These are phyloP conservation scores for Calonectria pseudoturangicola DNA, from an alignment of 2,329 filamentous ascomycete species.

Conservation along the genomic window DNA sequence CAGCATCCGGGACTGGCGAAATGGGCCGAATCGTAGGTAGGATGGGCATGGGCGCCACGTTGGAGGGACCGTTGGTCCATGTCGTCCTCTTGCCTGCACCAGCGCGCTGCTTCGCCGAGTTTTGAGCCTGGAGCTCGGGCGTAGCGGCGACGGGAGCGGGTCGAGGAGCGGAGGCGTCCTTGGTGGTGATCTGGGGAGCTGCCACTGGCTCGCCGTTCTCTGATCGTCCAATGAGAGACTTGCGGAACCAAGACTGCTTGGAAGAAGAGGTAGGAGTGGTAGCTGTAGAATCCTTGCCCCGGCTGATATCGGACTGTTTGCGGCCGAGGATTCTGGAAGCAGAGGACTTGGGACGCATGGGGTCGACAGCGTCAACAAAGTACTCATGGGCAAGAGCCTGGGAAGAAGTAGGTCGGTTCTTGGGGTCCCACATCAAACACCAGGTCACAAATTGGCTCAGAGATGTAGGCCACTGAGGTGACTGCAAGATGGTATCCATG, in stretches of 20 bases:
- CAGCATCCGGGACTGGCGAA: slow-evolving; percentile 95
- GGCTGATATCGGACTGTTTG: slow-evolving; percentile 90
- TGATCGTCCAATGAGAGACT: slow-evolving; percentile 90
- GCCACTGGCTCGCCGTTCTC: slow-evolving; percentile 79
- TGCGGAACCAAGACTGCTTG: slow-evolving; percentile 97
- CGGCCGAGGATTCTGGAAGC: slow-evolving; percentile 88
- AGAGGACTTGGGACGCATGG: slow-evolving; percentile 92
- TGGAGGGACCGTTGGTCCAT: slow-evolving; percentile 89
- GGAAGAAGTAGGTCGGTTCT: slow-evolving; percentile 90
- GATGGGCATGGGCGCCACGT: slow-evolving; percentile 94
- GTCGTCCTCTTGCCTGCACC: slow-evolving; percentile 87
- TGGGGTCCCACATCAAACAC: slow-evolving; percentile 99
- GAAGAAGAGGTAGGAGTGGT: slow-evolving; percentile 80
- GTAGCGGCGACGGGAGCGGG: slow-evolving; percentile 65
- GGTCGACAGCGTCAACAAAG: slow-evolving; percentile 93
- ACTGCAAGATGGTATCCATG: slow-evolving; percentile 93
- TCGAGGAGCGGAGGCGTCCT: slow-evolving; percentile 67
- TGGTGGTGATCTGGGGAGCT: slow-evolving; percentile 65
- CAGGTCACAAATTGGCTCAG: slow-evolving; percentile 96
- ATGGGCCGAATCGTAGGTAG: slow-evolving; percentile 95
- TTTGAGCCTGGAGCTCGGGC: slow-evolving; percentile 59
- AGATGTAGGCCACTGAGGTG: slow-evolving; percentile 92
- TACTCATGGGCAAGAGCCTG: slow-evolving; percentile 98
- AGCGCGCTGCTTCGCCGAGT: slow-evolving; percentile 61
- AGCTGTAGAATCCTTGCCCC: slow-evolving; percentile 74